Evolutionary conservation across 1,284 basidiomycete species (phyloP).

Genomic region (Ceratobasidium sp.): DNA sequence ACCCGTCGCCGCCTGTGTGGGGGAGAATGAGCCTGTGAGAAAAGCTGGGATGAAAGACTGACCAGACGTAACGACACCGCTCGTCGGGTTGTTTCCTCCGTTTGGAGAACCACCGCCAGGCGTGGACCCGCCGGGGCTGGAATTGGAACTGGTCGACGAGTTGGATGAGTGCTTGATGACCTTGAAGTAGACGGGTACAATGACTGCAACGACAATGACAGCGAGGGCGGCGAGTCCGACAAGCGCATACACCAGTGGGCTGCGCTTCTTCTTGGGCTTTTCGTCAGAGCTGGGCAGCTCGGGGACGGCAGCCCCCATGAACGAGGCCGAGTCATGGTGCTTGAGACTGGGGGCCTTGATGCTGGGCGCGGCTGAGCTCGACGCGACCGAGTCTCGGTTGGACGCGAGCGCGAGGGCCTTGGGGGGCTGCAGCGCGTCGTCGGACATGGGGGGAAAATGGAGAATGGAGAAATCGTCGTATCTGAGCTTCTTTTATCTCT

Average conservation of each 20-base stretch:
- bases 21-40: conserved; percentile 1
- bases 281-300: neutral
- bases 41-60: neutral
- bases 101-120: neutral
- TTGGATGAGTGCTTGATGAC: conserved; percentile 39
- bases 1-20: conserved; percentile 51
- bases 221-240: neutral
- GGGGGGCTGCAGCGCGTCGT: conserved; percentile 17
- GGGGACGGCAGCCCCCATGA: neutral
- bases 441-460: neutral
- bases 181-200: conserved; percentile 42
- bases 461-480: neutral
- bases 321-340: conserved; percentile 10
- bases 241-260: conserved; percentile 4
- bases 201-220: conserved; percentile 30
- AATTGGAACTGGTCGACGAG: neutral
- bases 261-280: neutral
- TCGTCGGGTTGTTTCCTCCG: conserved; percentile 39
- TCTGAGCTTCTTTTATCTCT: neutral
- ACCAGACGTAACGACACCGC: conserved; percentile 22
- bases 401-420: conserved; percentile 10
- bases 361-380: neutral
- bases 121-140: conserved; percentile 2
- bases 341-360: neutral
- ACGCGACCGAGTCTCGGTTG: conserved; percentile 25